Conservation (phyloP, 768 basidiomycete genomes). For the Dentipellis fragilis region DNA sequence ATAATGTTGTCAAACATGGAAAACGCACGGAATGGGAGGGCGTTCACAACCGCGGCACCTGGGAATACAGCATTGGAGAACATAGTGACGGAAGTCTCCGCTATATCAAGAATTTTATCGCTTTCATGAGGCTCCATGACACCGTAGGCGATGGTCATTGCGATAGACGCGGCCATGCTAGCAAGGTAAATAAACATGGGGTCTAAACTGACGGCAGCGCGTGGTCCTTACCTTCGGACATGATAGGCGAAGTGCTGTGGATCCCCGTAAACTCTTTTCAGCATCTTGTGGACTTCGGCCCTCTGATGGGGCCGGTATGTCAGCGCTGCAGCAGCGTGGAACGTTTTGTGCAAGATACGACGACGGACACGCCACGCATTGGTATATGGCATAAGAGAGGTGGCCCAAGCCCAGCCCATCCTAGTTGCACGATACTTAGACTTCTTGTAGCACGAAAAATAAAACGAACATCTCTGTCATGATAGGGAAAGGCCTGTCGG, state of each 20-base stretch:
- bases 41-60: not conserved
- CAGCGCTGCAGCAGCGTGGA: not conserved
- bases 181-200: too few relatives aligned
- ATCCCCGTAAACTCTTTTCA: not conserved
- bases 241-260: not conserved
- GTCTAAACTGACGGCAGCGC: too few relatives aligned
- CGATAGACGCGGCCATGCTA: not conserved
- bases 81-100: not conserved
- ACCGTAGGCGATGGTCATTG: not conserved
- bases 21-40: not conserved
- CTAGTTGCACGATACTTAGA: not conserved
- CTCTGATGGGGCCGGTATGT: not conserved
- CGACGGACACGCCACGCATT: not conserved
- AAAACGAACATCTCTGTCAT: not conserved
- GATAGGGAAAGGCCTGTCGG: not conserved
- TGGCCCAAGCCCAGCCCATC: not conserved
- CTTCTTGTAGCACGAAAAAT: not conserved
- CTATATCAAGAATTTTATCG: not conserved
- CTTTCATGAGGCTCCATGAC: not conserved
- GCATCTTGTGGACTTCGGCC: not conserved
- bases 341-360: not conserved
- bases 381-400: not conserved
- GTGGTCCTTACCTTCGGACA: not conserved
- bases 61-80: not conserved
- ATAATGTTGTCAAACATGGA: too few relatives aligned